Base-by-base conservation (phyloP, 805 yeast species). In the Saccharomycopsis microspora region DNA sequence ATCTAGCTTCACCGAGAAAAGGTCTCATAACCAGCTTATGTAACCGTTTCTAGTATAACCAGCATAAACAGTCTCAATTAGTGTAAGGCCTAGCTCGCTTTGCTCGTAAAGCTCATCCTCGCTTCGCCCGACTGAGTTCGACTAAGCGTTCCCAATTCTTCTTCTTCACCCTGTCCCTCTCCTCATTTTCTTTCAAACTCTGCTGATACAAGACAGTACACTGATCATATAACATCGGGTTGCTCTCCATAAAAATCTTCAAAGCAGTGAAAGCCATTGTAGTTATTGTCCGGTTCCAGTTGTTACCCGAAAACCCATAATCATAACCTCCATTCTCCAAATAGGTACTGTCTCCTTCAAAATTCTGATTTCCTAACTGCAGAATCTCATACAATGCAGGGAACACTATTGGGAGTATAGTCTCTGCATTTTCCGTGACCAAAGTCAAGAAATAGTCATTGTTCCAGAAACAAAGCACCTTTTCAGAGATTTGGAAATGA, bases 401-500 rank as follows among this genome's bases (percentile, higher is more conserved):
- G 65, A 87, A 93, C 36, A 93, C 78, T 42, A 93, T 88, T 32
- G 98, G 97, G 57, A 93, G 69, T 47, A 90, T 87, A 36, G 85
- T 89, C 58, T 88, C 96, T 5, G 95, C 89, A 62, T 85, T 85
- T 59, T 93, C 97, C 27, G 94, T 86, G 43, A 93, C 88, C 57
- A 90, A 67, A 39, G 88, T 83, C 54, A 89, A 76, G 63, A 93
- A 89, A 66, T 86, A 89, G 60, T 93, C 97, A 64, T 90, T 90
- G 58, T 86, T 85, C 93, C 96, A 93, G 64, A 80, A 87, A 61
- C 89, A 84, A 51, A 93, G 74, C 2, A 93, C 96, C 57, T 94
- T 87, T 66, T 93, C 98, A 49, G 94, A 84, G 30, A 93, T 96
- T 71, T 93, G 98, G 71, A 93, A 94, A 68, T 93, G 97, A 31